Percentiles rank a stretch among this genome's conserved stretches.
These are phyloP conservation scores for Fraxinus xanthoxyloides DNA, from an alignment of 305 asterid genomes.

Conservation along the genomic window DNA sequence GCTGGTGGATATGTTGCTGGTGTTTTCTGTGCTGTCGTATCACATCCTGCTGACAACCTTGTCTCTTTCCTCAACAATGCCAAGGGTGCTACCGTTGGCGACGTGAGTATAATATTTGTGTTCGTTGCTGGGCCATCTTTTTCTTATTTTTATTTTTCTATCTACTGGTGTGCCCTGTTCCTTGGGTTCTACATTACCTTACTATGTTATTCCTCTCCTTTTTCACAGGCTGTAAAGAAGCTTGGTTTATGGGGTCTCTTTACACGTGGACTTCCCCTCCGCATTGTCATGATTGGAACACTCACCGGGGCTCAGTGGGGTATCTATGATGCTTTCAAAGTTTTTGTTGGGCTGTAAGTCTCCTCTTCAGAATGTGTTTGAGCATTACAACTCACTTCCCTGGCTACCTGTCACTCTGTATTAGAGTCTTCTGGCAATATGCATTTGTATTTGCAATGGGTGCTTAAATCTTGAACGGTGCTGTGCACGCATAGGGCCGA, in stretches of 20 bases:
- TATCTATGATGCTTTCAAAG: conserved; percentile 92
- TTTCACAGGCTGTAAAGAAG: conserved; percentile 68
- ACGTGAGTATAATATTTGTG: conserved; percentile 49
- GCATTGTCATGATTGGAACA: conserved; percentile 94
- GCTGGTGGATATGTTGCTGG: conserved; percentile 97
- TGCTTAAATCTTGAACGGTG: not conserved
- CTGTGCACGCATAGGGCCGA: too few species aligned
- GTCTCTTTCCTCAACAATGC: conserved; percentile 95
- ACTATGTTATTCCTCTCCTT: not conserved
- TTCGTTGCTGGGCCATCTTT: not conserved
- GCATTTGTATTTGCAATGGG: not conserved
- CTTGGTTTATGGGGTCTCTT: conserved; percentile 76
- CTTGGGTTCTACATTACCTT: not conserved
- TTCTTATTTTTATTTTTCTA: not conserved
- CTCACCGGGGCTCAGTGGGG: conserved; percentile 99
- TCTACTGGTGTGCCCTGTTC: not conserved
- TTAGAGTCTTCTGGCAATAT: not conserved
- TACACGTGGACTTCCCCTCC: conserved; percentile 91
- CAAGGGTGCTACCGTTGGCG: conserved; percentile 91
- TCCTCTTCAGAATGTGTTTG: not conserved
- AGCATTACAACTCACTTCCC: not conserved
- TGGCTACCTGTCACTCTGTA: not conserved
- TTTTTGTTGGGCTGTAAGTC: conserved; percentile 89
- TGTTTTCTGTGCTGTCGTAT: conserved; percentile 81
- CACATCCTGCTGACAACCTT: conserved; percentile 94